Conservation (phyloP, 805 yeast genomes). For the Saturnispora zaruensis region DNA sequence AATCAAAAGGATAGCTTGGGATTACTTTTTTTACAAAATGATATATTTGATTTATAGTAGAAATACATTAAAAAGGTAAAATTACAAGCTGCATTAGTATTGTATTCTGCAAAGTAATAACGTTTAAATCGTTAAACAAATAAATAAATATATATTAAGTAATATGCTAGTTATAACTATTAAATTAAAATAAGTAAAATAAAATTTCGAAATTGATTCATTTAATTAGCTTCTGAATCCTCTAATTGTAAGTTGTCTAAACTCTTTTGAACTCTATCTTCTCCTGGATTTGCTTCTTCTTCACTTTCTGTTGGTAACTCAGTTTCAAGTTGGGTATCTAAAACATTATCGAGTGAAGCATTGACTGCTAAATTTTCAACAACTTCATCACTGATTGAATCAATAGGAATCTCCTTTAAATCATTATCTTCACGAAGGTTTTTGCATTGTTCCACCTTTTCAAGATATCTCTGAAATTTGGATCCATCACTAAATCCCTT, state of each 20-base stretch:
- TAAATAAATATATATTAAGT: no score
- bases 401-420: background rate
- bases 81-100: no score
- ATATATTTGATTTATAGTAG: background rate
- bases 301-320: background rate
- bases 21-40: background rate
- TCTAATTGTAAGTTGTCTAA: constrained; percentile 2
- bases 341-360: background rate
- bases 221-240: background rate
- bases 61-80: background rate
- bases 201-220: background rate
- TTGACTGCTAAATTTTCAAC: constrained; percentile 3
- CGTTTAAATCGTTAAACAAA: background rate
- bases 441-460: constrained; percentile 10
- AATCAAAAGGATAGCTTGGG: no score
- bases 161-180: background rate
- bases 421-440: background rate
- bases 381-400: background rate
- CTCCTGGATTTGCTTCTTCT: background rate
- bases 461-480: constrained; percentile 15
- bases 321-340: constrained; percentile 2
- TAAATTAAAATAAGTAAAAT: background rate
- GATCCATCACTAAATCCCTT: constrained; percentile 19
- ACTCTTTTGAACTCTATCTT: constrained; percentile 1
- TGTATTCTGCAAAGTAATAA: no score